phyloP scores from a whole-genome alignment of 164 flowering plant species.

The Liquidambar formosana region DNA sequence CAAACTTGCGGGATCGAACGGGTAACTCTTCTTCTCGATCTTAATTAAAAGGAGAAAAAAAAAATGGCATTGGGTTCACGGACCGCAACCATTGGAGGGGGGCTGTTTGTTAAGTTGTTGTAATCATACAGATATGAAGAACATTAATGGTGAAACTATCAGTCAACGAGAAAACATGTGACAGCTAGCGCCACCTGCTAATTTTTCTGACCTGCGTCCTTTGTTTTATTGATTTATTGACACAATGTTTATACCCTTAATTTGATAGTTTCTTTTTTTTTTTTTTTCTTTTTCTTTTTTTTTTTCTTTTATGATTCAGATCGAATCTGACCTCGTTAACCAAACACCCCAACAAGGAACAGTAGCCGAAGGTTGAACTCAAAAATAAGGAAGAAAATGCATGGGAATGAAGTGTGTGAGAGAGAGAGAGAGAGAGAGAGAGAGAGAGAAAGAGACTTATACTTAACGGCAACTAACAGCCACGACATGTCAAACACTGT shows the following conservation, averaged over 20 bases:
- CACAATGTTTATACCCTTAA: no score
- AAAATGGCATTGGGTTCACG: no score
- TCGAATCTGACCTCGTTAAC: neutral
- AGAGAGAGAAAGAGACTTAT: constrained; percentile 10
- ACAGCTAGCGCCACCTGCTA: neutral
- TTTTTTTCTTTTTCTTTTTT: neutral
- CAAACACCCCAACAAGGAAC: neutral
- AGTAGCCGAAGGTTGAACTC: no score
- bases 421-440: neutral
- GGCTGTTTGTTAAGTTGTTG: neutral
- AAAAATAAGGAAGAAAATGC: no score
- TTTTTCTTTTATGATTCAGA: neutral
- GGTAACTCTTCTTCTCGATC: no score
- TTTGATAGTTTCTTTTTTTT: neutral
- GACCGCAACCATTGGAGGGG: no score
- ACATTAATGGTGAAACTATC: neutral
- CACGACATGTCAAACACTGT: neutral
- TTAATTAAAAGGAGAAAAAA: no score
- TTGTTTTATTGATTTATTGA: no score
- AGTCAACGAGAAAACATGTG: constrained; percentile 2
- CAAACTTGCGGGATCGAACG: no score
- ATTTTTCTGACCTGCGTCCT: neutral
- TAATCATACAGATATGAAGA: neutral
- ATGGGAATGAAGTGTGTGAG: neutral
- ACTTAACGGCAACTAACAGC: constrained; percentile 17